Conservation (phyloP, 306 rosid genomes). For the Gillenia trifoliata region DNA sequence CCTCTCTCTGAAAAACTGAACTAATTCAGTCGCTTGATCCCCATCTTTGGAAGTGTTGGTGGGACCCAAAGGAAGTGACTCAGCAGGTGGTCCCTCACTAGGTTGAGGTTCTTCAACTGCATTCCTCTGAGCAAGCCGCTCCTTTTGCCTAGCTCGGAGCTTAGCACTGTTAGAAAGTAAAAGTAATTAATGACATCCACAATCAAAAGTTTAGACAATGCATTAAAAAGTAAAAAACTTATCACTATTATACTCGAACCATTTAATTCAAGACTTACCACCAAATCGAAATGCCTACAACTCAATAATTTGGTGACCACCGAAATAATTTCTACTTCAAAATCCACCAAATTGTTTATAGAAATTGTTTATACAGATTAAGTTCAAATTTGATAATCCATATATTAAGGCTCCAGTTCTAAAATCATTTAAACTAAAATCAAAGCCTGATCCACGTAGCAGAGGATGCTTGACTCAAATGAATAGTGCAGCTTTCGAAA, state of each 20-base stretch:
- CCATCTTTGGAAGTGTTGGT: constrained; percentile 40
- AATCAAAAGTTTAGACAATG: neutral
- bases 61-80: constrained; percentile 33
- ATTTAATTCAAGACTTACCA: neutral
- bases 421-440: neutral
- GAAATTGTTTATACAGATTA: neutral
- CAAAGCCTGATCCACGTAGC: neutral
- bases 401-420: neutral
- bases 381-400: neutral
- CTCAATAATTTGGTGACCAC: neutral
- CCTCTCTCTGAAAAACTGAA: constrained; percentile 47
- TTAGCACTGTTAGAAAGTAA: constrained; percentile 57
- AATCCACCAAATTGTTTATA: neutral
- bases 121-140: constrained; percentile 62
- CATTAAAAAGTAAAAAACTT: neutral
- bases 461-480: neutral
- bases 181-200: neutral
- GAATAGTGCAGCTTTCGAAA: neutral
- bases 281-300: neutral
- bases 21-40: constrained; percentile 40
- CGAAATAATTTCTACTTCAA: neutral
- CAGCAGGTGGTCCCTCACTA: constrained; percentile 41
- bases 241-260: neutral
- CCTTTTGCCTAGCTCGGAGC: constrained; percentile 95
- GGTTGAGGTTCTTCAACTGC: constrained; percentile 43